A percentile compares a stretch with the other conserved stretches of the same genome.
Evolutionary conservation across 805 yeast genomes (phyloP).

Genomic region (Brettanomyces naardenensis): DNA sequence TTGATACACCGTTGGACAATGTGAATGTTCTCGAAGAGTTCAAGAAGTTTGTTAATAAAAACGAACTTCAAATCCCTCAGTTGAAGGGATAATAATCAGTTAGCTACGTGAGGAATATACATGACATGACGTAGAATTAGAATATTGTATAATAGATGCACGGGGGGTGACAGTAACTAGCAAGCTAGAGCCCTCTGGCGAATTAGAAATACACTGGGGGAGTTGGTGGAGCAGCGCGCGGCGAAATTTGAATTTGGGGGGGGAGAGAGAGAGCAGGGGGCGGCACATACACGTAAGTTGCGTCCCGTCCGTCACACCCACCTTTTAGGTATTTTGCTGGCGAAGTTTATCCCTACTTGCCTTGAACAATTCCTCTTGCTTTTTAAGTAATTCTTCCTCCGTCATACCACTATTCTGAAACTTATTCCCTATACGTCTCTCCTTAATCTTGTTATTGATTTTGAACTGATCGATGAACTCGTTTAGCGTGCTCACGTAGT

Average conservation of each 20-base stretch:
- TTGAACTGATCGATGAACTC: constrained; percentile 80
- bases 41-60: constrained; percentile 13
- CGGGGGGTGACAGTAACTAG: too few species aligned
- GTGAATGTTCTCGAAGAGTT: constrained; percentile 27
- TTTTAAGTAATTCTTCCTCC: constrained; percentile 85
- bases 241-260: too few species aligned
- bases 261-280: too few species aligned
- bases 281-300: too few species aligned
- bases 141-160: not conserved
- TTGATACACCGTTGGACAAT: constrained; percentile 24
- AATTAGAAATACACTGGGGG: too few species aligned
- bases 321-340: constrained; percentile 14
- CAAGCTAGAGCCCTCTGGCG: too few species aligned
- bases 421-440: constrained; percentile 75
- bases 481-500: constrained; percentile 75
- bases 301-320: too few species aligned
- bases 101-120: too few species aligned
- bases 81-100: not conserved
- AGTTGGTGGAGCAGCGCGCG: too few species aligned
- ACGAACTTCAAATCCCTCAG: not conserved
- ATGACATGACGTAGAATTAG: too few species aligned
- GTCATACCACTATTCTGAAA: constrained; percentile 87
- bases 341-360: constrained; percentile 29
- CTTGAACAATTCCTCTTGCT: constrained; percentile 88
- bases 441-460: constrained; percentile 81